Base-by-base conservation (phyloP, 1,284 basidiomycete species). In the Trichosporon asahii region DNA sequence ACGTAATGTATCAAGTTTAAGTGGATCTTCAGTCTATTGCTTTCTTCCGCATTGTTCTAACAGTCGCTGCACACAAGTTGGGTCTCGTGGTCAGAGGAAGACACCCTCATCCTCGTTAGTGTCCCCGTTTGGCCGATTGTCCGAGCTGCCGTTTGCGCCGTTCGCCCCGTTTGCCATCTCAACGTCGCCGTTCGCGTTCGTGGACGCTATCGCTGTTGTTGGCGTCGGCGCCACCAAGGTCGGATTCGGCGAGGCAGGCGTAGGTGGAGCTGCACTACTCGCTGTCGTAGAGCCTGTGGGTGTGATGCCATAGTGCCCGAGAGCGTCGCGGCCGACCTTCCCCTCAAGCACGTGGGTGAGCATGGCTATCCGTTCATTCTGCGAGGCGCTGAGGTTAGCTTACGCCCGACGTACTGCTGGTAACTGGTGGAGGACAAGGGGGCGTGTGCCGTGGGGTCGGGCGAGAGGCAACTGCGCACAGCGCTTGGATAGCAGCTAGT, bases 261-360 rank as follows among this genome's bases (percentile, higher is more conserved):
- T 44, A 14, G 65, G 3, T 3, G 63, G 31, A 2, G 49, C 21
- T 1, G 49, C 49, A n/a, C 18, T 5, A 33, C 15, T 12, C 44
- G 53, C 12, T 21, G 35, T 6, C 23, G 64, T 7, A 44, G 40
- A 21, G 18, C 46, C 65, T 1, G 14, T 23, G 7, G n/a, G 61
- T 1, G 72, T 71, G 31, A 80, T 55, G 8, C 78, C 79, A 65
- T 80, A 80, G 72, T 82, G 80, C 65, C 73, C 71, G 18, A 79
- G 66, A 1, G 74, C 71, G 12, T 78, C 80, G 23, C 70, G 67
- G 8, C 80, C 80, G 12, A 82, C 72, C 70, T 80, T 82, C 33
- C 77, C 76, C 40, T 74, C 57, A 18, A 82, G 67, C 1, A 76
- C 80, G 40, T 76, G 18, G 12, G 72, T 75, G 27, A 82, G 78